Conservation (phyloP, 768 basidiomycete genomes). For the Suillus tomentosus region DNA sequence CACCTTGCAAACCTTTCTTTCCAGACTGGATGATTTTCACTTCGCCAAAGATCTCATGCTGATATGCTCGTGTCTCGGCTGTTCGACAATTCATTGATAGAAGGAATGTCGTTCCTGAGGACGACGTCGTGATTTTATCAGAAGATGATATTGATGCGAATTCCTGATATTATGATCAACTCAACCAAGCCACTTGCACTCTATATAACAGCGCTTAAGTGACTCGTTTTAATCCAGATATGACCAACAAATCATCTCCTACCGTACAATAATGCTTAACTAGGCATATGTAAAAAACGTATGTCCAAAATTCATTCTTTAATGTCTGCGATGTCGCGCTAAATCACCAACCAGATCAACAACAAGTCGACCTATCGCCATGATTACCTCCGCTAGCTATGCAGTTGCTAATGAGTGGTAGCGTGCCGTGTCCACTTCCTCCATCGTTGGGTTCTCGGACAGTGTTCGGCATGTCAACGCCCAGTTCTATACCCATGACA, state of each 20-base stretch:
- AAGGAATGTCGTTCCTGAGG: conserved; percentile 29
- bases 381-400: conserved; percentile 23
- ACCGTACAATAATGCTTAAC: background rate
- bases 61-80: conserved; percentile 63
- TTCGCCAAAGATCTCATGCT: conserved; percentile 63
- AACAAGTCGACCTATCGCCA: conserved; percentile 13
- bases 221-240: background rate
- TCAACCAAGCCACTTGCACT: background rate
- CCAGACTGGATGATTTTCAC: conserved; percentile 55
- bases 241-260: background rate
- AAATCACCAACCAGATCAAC: background rate
- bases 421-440: conserved; percentile 19
- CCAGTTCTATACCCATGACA: background rate
- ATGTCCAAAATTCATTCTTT: background rate
- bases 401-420: conserved; percentile 31
- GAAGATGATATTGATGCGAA: no score
- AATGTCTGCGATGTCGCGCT: background rate
- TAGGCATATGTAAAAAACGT: conserved; percentile 1
- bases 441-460: background rate
- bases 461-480: background rate
- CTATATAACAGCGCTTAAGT: background rate
- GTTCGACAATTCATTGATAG: conserved; percentile 45
- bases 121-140: conserved; percentile 25
- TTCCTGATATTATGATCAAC: background rate
- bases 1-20: conserved; percentile 36